Base-by-base conservation (phyloP, 768 basidiomycete genomes). In the Boletus tylopilopsis region DNA sequence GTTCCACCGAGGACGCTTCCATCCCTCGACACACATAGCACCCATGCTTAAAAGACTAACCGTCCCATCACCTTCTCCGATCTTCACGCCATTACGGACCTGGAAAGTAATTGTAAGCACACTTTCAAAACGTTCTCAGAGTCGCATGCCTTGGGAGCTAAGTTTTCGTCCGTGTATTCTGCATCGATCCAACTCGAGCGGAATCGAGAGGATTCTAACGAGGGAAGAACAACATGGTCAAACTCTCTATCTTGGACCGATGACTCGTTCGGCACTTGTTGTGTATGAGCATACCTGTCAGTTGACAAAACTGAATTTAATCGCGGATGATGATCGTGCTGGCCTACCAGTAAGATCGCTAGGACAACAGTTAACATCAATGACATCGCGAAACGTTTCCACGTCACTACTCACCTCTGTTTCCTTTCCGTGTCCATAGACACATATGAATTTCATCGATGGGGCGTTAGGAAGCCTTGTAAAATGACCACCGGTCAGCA, bases 11-110 rank as follows among this genome's bases (percentile, higher is more conserved):
- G 77, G 77, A 49, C 84, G 75, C 67, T 88, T 89, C 95, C 94
- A 96, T 7, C 94, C 95, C 62, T 93, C 91, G 11, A 88, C 85
- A 60, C 95, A 97, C 93, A 98, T 96, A n/a, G 89, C 83, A 15
- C 94, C 95, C 45, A 94, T 74, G 56, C 88, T 90, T 29, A 94
- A 61, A 35, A 93, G 69, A 58, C 83, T 82, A 21, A 94, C 93
- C 2, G 96, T 97, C 12, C 96, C 95, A 64, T 98, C 96, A 8
- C 94, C 95, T 71, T 96, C 93, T 34, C 92, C 91, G 68, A 94
- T 83, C 57, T 87, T 90, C 45, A 97, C 90, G 11, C 94, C 94
- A 54, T 89, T 91, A 45, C 77, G 72, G 41, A 90, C 71, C 84
- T 85, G 43, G 4, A 42, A 7, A 16, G 6, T 13, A 16, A 29